These are phyloP conservation scores for Amanita molliuscula DNA, from an alignment of 768 basidiomycete species.

Conservation along the genomic window DNA sequence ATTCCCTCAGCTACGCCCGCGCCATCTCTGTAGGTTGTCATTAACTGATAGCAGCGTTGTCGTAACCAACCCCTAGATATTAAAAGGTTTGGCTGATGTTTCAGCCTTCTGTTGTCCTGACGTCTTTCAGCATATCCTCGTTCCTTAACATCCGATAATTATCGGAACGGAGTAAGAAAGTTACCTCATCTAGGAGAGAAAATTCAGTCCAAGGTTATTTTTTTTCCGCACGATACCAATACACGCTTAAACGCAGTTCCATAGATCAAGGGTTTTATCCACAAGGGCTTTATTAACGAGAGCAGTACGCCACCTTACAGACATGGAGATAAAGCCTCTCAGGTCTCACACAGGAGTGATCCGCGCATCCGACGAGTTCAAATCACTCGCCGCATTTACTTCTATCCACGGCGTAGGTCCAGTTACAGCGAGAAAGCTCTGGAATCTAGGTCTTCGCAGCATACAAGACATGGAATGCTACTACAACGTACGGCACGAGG, in stretches of 20 bases:
- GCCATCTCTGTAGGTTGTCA: slow-evolving; percentile 49
- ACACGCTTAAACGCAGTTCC: neutral
- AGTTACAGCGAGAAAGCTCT: slow-evolving; percentile 54
- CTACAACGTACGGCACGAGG: slow-evolving; percentile 34
- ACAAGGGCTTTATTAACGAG: slow-evolving; percentile 47
- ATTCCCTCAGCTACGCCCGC: slow-evolving; percentile 62
- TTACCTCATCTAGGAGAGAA: slow-evolving; percentile 44
- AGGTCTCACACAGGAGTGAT: slow-evolving; percentile 38
- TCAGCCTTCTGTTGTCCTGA: neutral
- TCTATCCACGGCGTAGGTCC: slow-evolving; percentile 70
- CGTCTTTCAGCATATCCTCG: slow-evolving; percentile 35
- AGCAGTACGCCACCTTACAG: slow-evolving; percentile 29
- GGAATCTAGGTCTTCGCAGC: slow-evolving; percentile 54
- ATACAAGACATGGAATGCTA: slow-evolving; percentile 60
- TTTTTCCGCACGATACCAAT: neutral
- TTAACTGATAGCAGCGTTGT: neutral
- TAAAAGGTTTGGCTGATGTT: slow-evolving; percentile 17
- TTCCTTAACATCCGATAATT: slow-evolving; percentile 24
- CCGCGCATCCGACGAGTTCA: slow-evolving; percentile 39
- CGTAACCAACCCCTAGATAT: slow-evolving; percentile 10
- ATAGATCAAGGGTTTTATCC: slow-evolving; percentile 56
- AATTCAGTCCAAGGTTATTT: slow-evolving; percentile 34
- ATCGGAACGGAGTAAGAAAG: slow-evolving; percentile 27
- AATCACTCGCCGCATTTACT: slow-evolving; percentile 45
- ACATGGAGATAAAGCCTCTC: neutral